Evolutionary conservation across 768 basidiomycete species (phyloP).

Genomic region (Obba rivulosa): DNA sequence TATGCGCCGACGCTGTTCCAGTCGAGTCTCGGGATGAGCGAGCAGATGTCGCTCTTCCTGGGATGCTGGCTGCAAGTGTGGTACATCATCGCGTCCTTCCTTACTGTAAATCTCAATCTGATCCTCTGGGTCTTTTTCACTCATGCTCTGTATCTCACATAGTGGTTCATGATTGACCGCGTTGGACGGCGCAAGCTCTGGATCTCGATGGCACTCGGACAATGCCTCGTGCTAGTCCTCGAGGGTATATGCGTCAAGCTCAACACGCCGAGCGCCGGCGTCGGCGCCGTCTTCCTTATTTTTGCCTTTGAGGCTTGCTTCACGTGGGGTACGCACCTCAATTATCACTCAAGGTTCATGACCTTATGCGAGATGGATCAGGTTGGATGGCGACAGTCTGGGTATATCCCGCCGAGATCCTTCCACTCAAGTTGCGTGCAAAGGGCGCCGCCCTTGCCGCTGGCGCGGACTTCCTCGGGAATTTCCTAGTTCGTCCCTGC

Average conservation of each 20-base stretch:
- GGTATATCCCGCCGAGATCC: conserved; percentile 7
- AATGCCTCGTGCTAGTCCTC: conserved; percentile 12
- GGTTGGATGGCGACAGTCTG: conserved; percentile 9
- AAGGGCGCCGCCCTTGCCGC: conserved; percentile 7
- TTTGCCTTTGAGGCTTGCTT: conserved; percentile 30
- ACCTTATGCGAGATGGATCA: neutral
- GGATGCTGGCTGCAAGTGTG: conserved; percentile 34
- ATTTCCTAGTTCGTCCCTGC: conserved; percentile 3
- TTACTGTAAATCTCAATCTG: conserved; percentile 18
- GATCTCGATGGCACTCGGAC: conserved; percentile 33
- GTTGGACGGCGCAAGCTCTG: conserved; percentile 33
- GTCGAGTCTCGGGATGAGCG: conserved; percentile 36
- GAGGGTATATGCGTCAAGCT: conserved; percentile 4
- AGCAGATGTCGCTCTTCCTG: conserved; percentile 34
- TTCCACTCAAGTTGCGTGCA: conserved; percentile 7
- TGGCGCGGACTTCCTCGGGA: conserved; percentile 6
- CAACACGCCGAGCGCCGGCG: neutral
- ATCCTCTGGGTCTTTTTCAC: neutral
- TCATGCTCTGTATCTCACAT: neutral
- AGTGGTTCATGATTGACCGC: conserved; percentile 26
- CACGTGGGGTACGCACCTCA: conserved; percentile 28
- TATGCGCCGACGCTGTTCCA: conserved; percentile 37
- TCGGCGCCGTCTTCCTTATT: conserved; percentile 29
- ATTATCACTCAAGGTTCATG: conserved; percentile 17
- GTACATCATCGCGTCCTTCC: conserved; percentile 37